phyloP scores from a whole-genome alignment of 2,329 filamentous ascomycete genomes.

The Nemania serpens region DNA sequence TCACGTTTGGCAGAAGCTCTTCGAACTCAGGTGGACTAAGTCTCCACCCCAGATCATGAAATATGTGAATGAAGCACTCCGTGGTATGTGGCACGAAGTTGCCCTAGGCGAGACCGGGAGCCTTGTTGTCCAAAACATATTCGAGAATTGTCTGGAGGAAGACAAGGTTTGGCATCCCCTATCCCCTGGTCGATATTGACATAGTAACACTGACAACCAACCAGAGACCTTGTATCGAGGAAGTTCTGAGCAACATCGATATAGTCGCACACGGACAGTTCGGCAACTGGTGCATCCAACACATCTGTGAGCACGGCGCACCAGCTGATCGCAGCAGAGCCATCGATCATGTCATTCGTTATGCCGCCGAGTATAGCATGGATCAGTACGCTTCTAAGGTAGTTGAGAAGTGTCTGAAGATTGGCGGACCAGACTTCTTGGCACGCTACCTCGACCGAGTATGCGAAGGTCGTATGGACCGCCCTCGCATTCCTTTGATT shows the following conservation, averaged over 20 bases:
- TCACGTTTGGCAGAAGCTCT: conserved; percentile 99
- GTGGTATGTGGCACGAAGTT: conserved; percentile 98
- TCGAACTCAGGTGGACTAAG: conserved; percentile 94
- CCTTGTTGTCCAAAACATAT: conserved; percentile 98
- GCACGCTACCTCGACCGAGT: conserved; percentile 91
- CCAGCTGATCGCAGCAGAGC: conserved; percentile 90
- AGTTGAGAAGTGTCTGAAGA: conserved; percentile 98
- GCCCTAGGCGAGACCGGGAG: conserved; percentile 96
- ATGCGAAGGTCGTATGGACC: conserved; percentile 86
- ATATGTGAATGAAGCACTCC: conserved; percentile 92
- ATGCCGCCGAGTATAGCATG: conserved; percentile 95
- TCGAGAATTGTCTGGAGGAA: conserved; percentile 97
- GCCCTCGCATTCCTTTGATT: conserved; percentile 94
- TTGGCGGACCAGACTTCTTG: conserved; percentile 87
- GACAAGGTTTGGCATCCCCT: conserved; percentile 74
- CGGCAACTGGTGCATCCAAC: conserved; percentile 99
- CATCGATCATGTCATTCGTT: conserved; percentile 92
- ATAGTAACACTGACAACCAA: conserved; percentile 25
- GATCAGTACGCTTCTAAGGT: conserved; percentile 99
- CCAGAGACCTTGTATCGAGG: conserved; percentile 96
- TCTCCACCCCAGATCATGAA: conserved; percentile 98
- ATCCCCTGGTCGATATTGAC: neutral
- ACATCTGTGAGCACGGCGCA: conserved; percentile 95
- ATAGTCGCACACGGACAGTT: conserved; percentile 97
- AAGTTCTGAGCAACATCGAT: conserved; percentile 93